Conservation (phyloP, 2,329 filamentous ascomycete species). For the Fusarium papillatum region DNA sequence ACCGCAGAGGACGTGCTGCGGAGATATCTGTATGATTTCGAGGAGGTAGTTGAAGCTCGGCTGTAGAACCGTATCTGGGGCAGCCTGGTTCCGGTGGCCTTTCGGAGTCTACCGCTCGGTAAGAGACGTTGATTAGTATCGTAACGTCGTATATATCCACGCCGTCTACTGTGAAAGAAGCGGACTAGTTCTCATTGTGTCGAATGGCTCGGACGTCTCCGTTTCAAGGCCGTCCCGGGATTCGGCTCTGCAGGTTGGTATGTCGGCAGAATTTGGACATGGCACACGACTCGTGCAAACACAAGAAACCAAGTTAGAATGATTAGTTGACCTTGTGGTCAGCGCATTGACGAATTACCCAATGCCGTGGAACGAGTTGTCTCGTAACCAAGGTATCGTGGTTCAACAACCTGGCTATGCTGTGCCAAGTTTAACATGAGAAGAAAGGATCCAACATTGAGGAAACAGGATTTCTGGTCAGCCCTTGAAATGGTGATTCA, state of each 20-base stretch:
- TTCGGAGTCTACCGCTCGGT: neutral
- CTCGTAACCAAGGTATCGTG: neutral
- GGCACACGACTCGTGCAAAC: neutral
- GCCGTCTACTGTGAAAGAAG: neutral
- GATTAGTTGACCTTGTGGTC: neutral
- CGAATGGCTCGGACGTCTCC: neutral
- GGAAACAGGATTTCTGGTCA: neutral
- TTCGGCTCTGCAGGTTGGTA: neutral
- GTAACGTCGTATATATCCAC: neutral
- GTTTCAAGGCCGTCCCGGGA: neutral
- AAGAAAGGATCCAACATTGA: neutral
- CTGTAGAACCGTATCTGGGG: neutral
- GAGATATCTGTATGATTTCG: neutral
- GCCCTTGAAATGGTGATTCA: conserved; percentile 22
- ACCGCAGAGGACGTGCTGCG: neutral
- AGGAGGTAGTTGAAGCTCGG: neutral
- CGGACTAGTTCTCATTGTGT: neutral
- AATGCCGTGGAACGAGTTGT: neutral
- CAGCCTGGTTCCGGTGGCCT: neutral
- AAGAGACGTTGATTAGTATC: neutral
- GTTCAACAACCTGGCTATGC: neutral
- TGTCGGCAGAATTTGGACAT: neutral
- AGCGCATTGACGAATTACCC: neutral
- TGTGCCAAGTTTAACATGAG: neutral
- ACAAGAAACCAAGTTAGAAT: neutral